Base-by-base conservation (phyloP, 805 yeast species). In the Candida endomychidarum region DNA sequence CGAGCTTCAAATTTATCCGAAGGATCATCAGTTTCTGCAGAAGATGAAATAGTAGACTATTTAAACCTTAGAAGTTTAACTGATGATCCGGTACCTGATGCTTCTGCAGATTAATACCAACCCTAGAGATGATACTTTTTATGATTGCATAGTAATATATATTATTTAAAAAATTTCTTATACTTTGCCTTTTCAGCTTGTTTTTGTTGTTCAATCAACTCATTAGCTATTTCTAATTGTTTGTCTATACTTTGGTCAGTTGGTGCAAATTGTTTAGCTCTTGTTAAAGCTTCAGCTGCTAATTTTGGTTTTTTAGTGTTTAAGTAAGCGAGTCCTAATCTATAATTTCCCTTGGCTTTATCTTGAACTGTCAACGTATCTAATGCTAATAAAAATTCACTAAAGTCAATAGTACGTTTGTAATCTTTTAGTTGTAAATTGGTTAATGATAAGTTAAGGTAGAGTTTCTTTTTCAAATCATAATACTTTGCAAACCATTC, bases 361-460 rank as follows among this genome's bases (percentile, higher is more conserved):
- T 81, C 86, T 17, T 51, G 56, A 5, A 24, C 40, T 2, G 61
- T 39, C 0, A 55, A 52, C 22, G 55, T 53, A 1, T 65, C 70
- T 61, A 74, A 60, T 28, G 82, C 90, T 17, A 85, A 52, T 15
- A 83, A 52, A 51, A 64, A 83, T 0, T 72, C 65, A 12, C 82
- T 67, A 54, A 77, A 85, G 42, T 74, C 77, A 7, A 75, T 66
- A 2, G 82, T 65, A 32, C 63, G 67, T n/a, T 61, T 57, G 45
- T 60, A 78, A n/a, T 78, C 62, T 34, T 72, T 59, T 46, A 77
- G 44, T 41, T 80, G 77, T 28, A 78, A 62, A 26, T 72, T 57
- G 0, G 72, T 76, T 38, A 86, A 58, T 1, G 86, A 72, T n/a
- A 85, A 48, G 50, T 86, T 86, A 46, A 77, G 59, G 48, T 74